Evolutionary conservation across 306 rosid genomes (phyloP), one percentile per base, ranked within the genome.

Genomic region (Calophaca sinica): DNA sequence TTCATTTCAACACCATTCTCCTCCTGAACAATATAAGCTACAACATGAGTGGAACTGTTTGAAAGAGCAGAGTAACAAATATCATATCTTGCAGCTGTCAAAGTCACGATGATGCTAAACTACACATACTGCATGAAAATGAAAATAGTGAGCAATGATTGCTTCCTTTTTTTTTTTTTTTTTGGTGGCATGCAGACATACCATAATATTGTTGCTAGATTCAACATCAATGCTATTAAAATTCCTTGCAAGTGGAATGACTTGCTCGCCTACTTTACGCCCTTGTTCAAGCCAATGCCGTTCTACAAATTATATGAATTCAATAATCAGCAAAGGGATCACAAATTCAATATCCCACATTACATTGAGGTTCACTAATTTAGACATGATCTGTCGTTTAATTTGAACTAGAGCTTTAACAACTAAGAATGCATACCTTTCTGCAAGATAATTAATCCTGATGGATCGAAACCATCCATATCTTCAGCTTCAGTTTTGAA

Each of bases 281-380:
- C 99, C 96, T 92, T 92, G 96, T 80, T 92, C 99, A 74, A 92
- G 85, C 96, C 93, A 91, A 74, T 80, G 72, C 31, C 96, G 92
- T 78, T 94, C 97, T 94, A 88, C 67, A 75, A 72, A 74, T 69
- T 63, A 35, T 1, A 65, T n/a, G 62, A 77, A 80, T 51, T 67
- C 14, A 71, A 39, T 69, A 53, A 45, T 52, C 59, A 61, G 49
- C 69, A 58, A 14, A 36, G 29, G 6, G 2, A 50, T 64, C 50
- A 70, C 9, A 70, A 70, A 64, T 11, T 65, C 67, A 72, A 63
- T 59, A 52, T 60, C 68, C 45, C 46, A 54, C 36, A 38, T 52
- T 62, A 33, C 14, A 4, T 36, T 13, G 53, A 63, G 8, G 39
- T 50, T 82, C 58, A 62, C n/a, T 31, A 31, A 41, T 72, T 49